Base-by-base conservation (phyloP, 2,329 filamentous ascomycete genomes). In the Fusarium sp. region DNA sequence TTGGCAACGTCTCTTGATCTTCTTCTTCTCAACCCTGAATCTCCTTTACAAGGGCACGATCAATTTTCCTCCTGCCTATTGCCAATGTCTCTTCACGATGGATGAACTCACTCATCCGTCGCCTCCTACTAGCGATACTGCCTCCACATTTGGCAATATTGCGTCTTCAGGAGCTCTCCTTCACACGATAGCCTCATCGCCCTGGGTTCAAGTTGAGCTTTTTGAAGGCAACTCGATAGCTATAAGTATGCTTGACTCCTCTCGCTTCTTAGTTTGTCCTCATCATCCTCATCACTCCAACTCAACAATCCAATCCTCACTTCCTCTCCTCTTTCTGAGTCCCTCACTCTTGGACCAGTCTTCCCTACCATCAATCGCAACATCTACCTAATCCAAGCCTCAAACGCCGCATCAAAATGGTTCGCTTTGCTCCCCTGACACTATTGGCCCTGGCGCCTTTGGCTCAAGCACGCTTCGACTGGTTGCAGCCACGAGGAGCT, bases 391-490 rank as follows among this genome's bases (percentile, higher is more conserved):
- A 45, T 22, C 43, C 40, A 32, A 25, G 17, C 43, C 37, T 14
- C 62, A 15, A 57, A 59, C 20, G n/a, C n/a, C 37, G 27, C 37
- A 62, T 54, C 22, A 65, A 38, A 38, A 82, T 81, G 80, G 71
- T 79, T 66, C 78, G 71, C 52, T 65, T 77, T 58, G 22, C 77
- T 37, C 66, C 77, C 17, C 76, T 76, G 72, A 75, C 78, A 56
- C 27, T 78, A 32, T 63, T 83, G 70, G 79, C 76, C 33, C 66
- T 79, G 40, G 73, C 76, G 20, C 66, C 78, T 43, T 25, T 79
- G n/a, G 72, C 72, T 8, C 73, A 81, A 20, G 82, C 80, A 50
- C 76, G 72, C 17, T 71, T 79, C 37, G 70, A 72, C 33, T 71
- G 73, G 35, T 58, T 78, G 20, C 65, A 71, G 10, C 43, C 72